phyloP scores from a whole-genome alignment of 2,329 filamentous ascomycete genomes.

The Juglanconis juglandina region DNA sequence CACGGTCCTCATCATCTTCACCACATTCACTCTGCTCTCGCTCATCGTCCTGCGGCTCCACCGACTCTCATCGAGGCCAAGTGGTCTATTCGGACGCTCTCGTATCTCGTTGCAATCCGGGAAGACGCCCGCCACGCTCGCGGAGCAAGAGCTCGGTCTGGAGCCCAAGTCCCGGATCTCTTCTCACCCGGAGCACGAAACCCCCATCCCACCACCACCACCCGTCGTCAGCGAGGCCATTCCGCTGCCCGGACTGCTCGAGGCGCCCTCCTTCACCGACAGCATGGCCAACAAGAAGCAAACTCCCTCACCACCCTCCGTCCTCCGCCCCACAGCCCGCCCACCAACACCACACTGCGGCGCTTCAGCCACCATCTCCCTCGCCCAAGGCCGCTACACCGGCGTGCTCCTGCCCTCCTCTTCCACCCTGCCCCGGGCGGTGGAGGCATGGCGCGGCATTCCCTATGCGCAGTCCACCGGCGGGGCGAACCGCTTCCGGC shows the following conservation, averaged over 20 bases:
- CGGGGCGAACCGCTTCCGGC: conserved; percentile 44
- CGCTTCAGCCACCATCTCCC: conserved; percentile 24
- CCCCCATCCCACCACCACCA: background rate
- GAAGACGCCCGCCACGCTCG: background rate
- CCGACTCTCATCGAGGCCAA: background rate
- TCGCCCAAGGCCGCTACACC: conserved; percentile 39
- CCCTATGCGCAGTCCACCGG: conserved; percentile 44
- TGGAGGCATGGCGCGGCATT: conserved; percentile 49
- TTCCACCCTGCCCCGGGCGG: conserved; percentile 32
- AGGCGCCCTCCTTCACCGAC: background rate
- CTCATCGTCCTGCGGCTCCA: background rate
- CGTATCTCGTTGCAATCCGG: background rate
- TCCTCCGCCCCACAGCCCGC: conserved; percentile 8
- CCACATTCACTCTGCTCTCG: background rate
- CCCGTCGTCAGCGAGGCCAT: background rate
- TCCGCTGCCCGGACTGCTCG: background rate
- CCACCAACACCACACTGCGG: conserved; percentile 5
- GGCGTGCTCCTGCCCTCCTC: conserved; percentile 32
- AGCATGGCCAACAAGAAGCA: conserved; percentile 7
- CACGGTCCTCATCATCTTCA: background rate
- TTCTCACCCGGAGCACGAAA: background rate
- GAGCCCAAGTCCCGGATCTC: background rate
- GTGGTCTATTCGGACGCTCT: background rate
- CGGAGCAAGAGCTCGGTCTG: background rate
- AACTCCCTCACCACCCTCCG: background rate